These are phyloP conservation scores for Penicillium sp. DNA, from an alignment of 2,329 filamentous ascomycete species.

Conservation along the genomic window DNA sequence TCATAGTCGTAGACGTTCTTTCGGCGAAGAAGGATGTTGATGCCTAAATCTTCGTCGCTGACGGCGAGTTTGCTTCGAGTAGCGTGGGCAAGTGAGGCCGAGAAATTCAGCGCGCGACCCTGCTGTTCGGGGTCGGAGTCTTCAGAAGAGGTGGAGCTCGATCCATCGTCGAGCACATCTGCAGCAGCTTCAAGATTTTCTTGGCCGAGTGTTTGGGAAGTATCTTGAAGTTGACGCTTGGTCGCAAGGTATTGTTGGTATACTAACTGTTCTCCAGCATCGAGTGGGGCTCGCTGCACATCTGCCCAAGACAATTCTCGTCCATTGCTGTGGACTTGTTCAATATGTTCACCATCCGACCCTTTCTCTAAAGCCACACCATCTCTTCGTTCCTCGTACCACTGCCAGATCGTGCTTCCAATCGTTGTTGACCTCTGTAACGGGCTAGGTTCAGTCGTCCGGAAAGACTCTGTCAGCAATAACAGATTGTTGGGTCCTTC, in stretches of 20 bases:
- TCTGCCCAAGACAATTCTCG: conserved; percentile 60
- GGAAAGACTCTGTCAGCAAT: conserved; percentile 71
- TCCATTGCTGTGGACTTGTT: conserved; percentile 64
- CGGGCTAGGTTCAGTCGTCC: conserved; percentile 23
- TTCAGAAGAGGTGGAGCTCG: conserved; percentile 82
- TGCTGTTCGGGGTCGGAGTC: conserved; percentile 88
- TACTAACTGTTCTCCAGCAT: conserved; percentile 69
- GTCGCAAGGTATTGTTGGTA: conserved; percentile 93
- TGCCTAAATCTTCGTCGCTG: conserved; percentile 83
- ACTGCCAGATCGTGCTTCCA: conserved; percentile 72
- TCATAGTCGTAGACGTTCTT: conserved; percentile 93
- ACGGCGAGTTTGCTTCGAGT: conserved; percentile 80
- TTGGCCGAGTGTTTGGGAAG: conserved; percentile 66
- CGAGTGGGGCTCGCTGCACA: conserved; percentile 61
- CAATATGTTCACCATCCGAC: conserved; percentile 55
- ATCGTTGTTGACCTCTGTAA: conserved; percentile 53
- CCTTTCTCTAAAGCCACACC: conserved; percentile 58
- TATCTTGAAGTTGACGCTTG: conserved; percentile 80
- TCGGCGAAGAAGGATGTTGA: conserved; percentile 83
- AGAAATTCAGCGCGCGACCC: conserved; percentile 84
- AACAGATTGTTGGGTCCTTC: conserved; percentile 76
- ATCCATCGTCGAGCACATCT: conserved; percentile 69
- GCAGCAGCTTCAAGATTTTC: conserved; percentile 69
- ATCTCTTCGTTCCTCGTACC: conserved; percentile 67
- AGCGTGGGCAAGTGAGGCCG: conserved; percentile 76